Base-by-base conservation (phyloP, 2,329 filamentous ascomycete genomes). In the Tolypocladium pustulatum region DNA sequence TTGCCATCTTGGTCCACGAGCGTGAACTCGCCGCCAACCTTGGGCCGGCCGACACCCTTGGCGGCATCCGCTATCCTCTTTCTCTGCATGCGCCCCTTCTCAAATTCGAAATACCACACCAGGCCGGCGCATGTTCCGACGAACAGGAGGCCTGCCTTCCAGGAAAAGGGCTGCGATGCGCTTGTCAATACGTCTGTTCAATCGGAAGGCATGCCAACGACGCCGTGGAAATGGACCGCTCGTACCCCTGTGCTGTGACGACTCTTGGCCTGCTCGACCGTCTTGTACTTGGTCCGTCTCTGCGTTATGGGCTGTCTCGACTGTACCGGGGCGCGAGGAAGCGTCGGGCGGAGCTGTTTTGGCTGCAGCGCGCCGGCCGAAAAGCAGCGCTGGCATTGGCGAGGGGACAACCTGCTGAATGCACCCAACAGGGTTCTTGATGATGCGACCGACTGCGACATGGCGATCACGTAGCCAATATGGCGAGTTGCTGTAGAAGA, bases 41-140 rank as follows among this genome's bases (percentile, higher is more conserved):
- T 95, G 38, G 94, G 94, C 70, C 84, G 87, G 1, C 94, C 94
- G 7, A 97, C 87, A 13, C 93, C 92, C 77, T 99, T 99, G 64
- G 88, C 89, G 66, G 93, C 89, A 70, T 97, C 92, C 9, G 91
- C 91, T 65, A 97, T 84, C 59, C 91, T 83, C 77, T 92, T 89
- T 62, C 92, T 84, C 71, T 94, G 87, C 85, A 99, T 87, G 68
- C 94, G 87, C 66, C 85, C 85, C 79, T 97, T 97, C 74, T 99
- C 94, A 67, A 86, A 85, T 68, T 92, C 90, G 75, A 99, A 97
- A 73, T 97, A 99, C 75, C 90, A 84, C 61, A 91, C 86, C 67
- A 99, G 80, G 34, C 85, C 87, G 15, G 77, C 86, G 65, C 90
- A 91, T 2, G 91, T 88, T 54, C 82, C 70, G 63, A 97, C 80